phyloP scores from a whole-genome alignment of 1,284 basidiomycete species.

The Marasmius fiardii region DNA sequence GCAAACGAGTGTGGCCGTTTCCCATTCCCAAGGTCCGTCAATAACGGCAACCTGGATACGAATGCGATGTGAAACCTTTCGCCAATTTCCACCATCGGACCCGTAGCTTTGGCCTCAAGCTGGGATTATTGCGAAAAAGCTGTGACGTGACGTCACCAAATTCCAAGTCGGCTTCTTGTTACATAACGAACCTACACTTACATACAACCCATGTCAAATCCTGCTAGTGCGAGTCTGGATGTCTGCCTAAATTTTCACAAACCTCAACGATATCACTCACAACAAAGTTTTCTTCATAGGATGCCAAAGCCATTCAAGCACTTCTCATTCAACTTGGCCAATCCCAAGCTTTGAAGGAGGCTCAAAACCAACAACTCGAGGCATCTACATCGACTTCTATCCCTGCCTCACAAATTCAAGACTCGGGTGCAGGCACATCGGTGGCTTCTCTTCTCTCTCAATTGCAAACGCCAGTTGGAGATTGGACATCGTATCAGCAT shows the following conservation, averaged over 20 bases:
- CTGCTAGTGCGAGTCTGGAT: not conserved
- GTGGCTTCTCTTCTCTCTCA: constrained; percentile 71
- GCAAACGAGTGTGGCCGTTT: too few species aligned
- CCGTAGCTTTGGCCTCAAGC: too few species aligned
- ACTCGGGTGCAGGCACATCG: constrained; percentile 19
- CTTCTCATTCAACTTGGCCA: constrained; percentile 60
- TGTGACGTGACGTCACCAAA: too few species aligned
- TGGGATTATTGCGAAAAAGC: too few species aligned
- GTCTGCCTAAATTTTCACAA: not conserved
- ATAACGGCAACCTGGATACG: too few species aligned
- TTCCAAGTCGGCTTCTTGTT: too few species aligned
- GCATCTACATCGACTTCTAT: constrained; percentile 1
- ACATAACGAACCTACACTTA: too few species aligned
- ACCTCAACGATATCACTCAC: not conserved
- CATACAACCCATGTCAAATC: not conserved
- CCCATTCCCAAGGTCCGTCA: too few species aligned
- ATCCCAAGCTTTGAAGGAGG: constrained; percentile 65
- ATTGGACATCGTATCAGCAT: not conserved
- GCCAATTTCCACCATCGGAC: too few species aligned
- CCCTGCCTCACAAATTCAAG: not conserved
- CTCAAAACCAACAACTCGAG: constrained; percentile 23
- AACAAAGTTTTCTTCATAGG: constrained; percentile 33
- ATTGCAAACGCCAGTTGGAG: constrained; percentile 29
- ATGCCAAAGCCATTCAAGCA: constrained; percentile 58
- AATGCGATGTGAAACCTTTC: too few species aligned